Base-by-base conservation (phyloP, 2,329 filamentous ascomycete species). In the Monilinia laxa region DNA sequence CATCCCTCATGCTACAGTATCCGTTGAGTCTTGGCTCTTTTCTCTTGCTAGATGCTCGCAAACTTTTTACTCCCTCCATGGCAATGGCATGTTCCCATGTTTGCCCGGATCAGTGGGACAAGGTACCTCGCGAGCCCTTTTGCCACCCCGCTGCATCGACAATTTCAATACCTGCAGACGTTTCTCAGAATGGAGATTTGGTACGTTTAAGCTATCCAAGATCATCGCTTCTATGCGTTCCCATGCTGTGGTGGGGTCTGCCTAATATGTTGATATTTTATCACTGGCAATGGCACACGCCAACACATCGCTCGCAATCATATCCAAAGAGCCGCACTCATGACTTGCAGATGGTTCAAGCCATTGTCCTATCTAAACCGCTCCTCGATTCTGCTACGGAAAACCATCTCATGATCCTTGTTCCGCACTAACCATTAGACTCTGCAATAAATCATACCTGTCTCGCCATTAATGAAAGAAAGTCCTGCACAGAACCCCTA, bases 281-380 rank as follows among this genome's bases (percentile, higher is more conserved):
- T 84, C 87, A 93, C 89, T 94, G 91, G 91, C 85, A 85, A 87
- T 84, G 84, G 89, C 84, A 83, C 82, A 88, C 89, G 92, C 92
- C 92, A 96, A 84, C 92, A 90, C 92, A 96, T 93, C 91, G 91
- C 76, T 81, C 62, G 25, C 87, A 85, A 86, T 84, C 71, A 76
- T 73, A 53, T 65, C 55, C 47, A 65, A 82, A 87, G 85, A 87
- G 86, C 86, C 86, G 85, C 85, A 88, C 25, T 86, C 71, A 75
- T 75, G 71, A 73, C 75, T 74, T 77, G 74, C 75, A 73, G 73
- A 68, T 75, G 67, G 66, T 69, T 74, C 71, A 69, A 71, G 67
- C 76, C 73, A 77, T 77, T 76, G 76, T 78, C 77, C 76, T 78
- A 76, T 79, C 78, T 78, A 73, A 73, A 73, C 67, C 68, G 68